phyloP scores from a whole-genome alignment of 768 basidiomycete genomes.

The Russula emetica region DNA sequence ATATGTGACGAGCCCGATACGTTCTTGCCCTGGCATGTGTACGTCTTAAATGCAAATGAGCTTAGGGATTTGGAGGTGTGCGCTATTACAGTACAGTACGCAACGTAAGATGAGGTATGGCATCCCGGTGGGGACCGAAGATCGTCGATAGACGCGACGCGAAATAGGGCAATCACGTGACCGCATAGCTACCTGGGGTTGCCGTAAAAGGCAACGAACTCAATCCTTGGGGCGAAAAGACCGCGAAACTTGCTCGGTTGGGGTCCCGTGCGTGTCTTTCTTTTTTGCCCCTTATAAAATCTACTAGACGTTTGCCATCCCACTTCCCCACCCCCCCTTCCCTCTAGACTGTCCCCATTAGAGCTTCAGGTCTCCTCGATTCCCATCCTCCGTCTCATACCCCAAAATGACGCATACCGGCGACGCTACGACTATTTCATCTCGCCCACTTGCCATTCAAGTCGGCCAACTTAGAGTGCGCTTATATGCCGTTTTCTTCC shows the following conservation, averaged over 20 bases:
- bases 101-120: neutral
- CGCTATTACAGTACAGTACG: too few relatives aligned
- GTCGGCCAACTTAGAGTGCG: conserved; percentile 37
- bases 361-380: conserved; percentile 24
- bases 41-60: neutral
- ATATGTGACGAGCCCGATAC: too few relatives aligned
- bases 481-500: conserved; percentile 13
- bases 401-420: conserved; percentile 37
- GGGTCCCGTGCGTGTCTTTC: conserved; percentile 10
- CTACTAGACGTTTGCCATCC: neutral
- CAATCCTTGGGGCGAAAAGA: conserved; percentile 24
- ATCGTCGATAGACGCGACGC: neutral
- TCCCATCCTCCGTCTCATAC: conserved; percentile 9
- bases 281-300: conserved; percentile 15
- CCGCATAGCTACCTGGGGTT: conserved; percentile 24
- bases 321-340: conserved; percentile 4
- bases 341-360: conserved; percentile 19
- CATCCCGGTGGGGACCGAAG: neutral
- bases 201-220: conserved; percentile 13
- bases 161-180: conserved; percentile 20
- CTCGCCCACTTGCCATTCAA: conserved; percentile 37
- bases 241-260: conserved; percentile 19
- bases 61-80: neutral
- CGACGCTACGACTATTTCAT: conserved; percentile 34
- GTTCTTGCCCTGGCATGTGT: too few relatives aligned